phyloP scores from a whole-genome alignment of 2,329 filamentous ascomycete genomes.

The Endocalyx cinctus region DNA sequence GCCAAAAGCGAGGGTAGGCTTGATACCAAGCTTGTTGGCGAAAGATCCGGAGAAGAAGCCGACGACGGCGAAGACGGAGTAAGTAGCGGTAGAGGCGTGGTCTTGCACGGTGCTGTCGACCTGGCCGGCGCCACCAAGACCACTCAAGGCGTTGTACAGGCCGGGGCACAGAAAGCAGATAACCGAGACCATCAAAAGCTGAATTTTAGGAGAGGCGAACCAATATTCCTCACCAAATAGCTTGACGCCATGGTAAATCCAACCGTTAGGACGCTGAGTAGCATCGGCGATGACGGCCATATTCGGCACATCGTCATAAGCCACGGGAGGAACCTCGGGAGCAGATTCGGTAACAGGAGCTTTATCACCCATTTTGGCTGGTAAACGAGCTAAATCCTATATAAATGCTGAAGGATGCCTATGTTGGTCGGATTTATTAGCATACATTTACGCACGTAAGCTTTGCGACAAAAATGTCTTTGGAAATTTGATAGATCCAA shows the following conservation, averaged over 20 bases:
- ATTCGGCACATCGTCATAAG: constrained; percentile 9
- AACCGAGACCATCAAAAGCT: constrained; percentile 66
- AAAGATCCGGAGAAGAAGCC: constrained; percentile 72
- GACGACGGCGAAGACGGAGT: constrained; percentile 50
- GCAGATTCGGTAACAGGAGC: constrained; percentile 1
- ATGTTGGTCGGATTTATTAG: too few relatives aligned
- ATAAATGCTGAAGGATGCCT: too few relatives aligned
- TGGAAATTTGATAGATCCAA: too few relatives aligned
- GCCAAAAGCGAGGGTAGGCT: constrained; percentile 63
- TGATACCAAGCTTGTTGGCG: constrained; percentile 71
- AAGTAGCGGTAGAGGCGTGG: constrained; percentile 50
- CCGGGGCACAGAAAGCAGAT: constrained; percentile 70
- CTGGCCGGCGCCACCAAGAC: constrained; percentile 61
- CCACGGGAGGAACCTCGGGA: constrained; percentile 9
- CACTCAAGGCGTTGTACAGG: constrained; percentile 66
- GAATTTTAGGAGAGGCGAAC: constrained; percentile 70
- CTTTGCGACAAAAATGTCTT: too few relatives aligned
- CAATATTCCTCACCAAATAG: constrained; percentile 53
- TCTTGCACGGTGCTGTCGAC: constrained; percentile 52
- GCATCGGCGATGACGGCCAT: constrained; percentile 14
- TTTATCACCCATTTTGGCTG: too few relatives aligned
- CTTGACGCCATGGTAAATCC: constrained; percentile 63
- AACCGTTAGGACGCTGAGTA: constrained; percentile 42
- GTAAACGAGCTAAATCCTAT: too few relatives aligned
- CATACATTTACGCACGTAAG: too few relatives aligned